Base-by-base conservation (phyloP, 352 stramenopile genomes). In the Phytophthora sojae region DNA sequence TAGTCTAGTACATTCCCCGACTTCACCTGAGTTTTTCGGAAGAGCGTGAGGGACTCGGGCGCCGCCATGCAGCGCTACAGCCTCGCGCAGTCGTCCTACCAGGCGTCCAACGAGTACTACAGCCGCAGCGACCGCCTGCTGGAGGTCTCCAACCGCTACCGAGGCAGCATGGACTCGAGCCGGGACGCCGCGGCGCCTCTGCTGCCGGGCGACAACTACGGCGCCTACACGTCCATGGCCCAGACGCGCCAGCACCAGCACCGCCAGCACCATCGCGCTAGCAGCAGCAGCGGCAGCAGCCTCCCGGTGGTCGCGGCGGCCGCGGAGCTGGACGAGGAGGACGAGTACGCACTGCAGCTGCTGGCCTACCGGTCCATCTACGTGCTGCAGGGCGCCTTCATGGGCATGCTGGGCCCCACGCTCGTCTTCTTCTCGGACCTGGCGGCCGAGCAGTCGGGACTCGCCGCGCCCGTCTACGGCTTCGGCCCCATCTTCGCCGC, bases 401-500 rank as follows among this genome's bases (percentile, higher is more conserved):
- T 94, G 59, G 86, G 86, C 4, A 76, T 91, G 32, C 58, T 94
- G 17, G 86, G 86, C 0, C 86, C 86, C 1, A 71, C 77, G 19
- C 73, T 94, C n/a, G 75, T 83, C 62, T 91, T 85, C 61, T 92
- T 92, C 58, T 91, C 85, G 37, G 69, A 61, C n/a, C 47, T 90
- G 32, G 83, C 82, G 11, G 39, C 76, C 15, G 44, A 80, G 21
- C 67, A 79, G 21, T 76, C 81, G 9, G 70, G 61, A 0, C 65
- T 91, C 19, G 62, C 70, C 37, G 87, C 79, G 1, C 86, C 86
- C 32, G 78, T 94, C 9, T 84, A 81, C 47, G 86, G 77, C 3
- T 94, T 92, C 54, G 86, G 86, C 0, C 81, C 86, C 39, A 92
- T 94, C 51, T 94, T 94, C 25, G 83, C 86, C 25, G 84, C 84